Conservation (phyloP, 805 yeast genomes). For the Candida odintsovae region DNA sequence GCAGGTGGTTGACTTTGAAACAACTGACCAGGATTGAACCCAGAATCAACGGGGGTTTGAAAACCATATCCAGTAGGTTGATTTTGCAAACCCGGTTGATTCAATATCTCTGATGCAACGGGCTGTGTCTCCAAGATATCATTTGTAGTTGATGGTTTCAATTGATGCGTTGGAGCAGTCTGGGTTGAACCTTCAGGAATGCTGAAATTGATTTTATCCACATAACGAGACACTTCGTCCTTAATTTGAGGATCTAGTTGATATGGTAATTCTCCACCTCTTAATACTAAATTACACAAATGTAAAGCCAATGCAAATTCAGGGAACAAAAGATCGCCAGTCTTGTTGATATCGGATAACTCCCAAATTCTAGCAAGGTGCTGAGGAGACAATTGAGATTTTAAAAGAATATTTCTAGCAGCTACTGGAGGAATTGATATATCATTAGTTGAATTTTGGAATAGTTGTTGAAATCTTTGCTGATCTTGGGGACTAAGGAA, state of each 20-base stretch:
- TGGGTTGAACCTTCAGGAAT: slow-evolving; percentile 46
- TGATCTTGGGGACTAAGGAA: slow-evolving; percentile 85
- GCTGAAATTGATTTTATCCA: slow-evolving; percentile 77
- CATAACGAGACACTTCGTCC: slow-evolving; percentile 80
- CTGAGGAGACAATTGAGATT: slow-evolving; percentile 71
- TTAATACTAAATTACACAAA: slow-evolving; percentile 68
- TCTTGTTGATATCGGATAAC: slow-evolving; percentile 76
- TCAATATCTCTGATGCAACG: slow-evolving; percentile 18
- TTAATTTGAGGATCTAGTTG: slow-evolving; percentile 63
- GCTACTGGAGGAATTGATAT: slow-evolving; percentile 59
- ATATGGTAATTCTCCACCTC: slow-evolving; percentile 73
- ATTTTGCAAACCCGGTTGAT: slow-evolving; percentile 23
- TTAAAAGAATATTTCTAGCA: slow-evolving; percentile 72
- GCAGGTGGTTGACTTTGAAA: slow-evolving; percentile 2
- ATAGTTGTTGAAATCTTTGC: slow-evolving; percentile 73
- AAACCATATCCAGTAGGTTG: slow-evolving; percentile 35
- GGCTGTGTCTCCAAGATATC: slow-evolving; percentile 27
- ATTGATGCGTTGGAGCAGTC: neutral
- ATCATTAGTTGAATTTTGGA: slow-evolving; percentile 65
- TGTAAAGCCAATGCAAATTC: slow-evolving; percentile 92
- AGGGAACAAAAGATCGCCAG: slow-evolving; percentile 84
- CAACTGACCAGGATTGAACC: neutral
- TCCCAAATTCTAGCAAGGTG: slow-evolving; percentile 87
- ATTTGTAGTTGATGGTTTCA: slow-evolving; percentile 7
- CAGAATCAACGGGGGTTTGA: slow-evolving; percentile 3